Base-by-base conservation (phyloP, 331 rosid genomes). In the Malus hybrid region DNA sequence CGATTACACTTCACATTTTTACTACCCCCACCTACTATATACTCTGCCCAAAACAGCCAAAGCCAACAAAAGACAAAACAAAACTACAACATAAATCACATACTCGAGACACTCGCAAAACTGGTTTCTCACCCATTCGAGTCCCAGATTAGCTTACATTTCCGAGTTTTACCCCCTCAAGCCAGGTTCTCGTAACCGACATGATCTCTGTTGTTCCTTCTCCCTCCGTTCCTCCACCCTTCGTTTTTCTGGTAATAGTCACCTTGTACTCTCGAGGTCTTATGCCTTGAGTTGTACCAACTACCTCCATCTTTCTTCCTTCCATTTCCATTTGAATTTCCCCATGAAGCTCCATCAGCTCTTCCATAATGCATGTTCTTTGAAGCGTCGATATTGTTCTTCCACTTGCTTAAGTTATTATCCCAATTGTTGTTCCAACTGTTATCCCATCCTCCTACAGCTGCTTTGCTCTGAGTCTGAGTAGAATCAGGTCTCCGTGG, bases 221-320 rank as follows among this genome's bases (percentile, higher is more conserved):
- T 86, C 74, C 89, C 88, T 76, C 85, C 71, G 46, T 71, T 78
- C 67, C 87, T 79, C 85, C 90, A 74, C 28, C 89, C 91, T 48
- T 67, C 65, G 44, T 71, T 83, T 77, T 67, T 50, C 72, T 73
- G 86, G 77, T 77, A 33, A 19, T 80, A 80, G 59, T 84, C 74
- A 9, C 82, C 86, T 8, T 80, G 76, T 65, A 77, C 82, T 67
- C 85, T 68, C 14, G 76, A 64, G 44, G 73, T 78, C 61, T 68
- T 83, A 27, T 81, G 67, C 84, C 89, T 76, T 24, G 91, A n/a
- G 77, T 79, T 76, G 28, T 76, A 8, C 78, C 56, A 54, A 22
- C 55, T 14, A 4, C 65, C 78, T 5, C 72, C 77, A 48, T 81
- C 87, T 57, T 80, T 83, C 80, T 22, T 84, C 71, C 83, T 63